Evolutionary conservation across 176 grass and related monocot species (phyloP).

Genomic region (Carex cristatella): DNA sequence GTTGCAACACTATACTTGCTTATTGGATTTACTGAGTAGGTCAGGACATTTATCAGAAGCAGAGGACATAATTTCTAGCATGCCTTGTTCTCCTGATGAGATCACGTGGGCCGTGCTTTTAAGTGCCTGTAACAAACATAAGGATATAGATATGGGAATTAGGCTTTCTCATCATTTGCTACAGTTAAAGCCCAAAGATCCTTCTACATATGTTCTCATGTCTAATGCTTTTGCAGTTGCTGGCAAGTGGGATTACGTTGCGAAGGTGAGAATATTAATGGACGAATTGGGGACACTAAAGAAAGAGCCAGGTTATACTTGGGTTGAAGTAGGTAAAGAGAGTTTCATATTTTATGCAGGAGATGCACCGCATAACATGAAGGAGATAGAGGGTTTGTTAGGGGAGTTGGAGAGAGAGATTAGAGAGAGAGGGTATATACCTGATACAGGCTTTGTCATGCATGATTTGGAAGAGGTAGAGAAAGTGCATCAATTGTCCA

Average conservation of each 20-base stretch:
- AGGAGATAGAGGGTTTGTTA: slow-evolving; percentile 58
- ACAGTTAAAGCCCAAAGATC: slow-evolving; percentile 48
- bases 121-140: slow-evolving; percentile 80
- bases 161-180: slow-evolving; percentile 61
- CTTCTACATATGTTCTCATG: slow-evolving; percentile 83
- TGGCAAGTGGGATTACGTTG: slow-evolving; percentile 60
- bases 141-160: slow-evolving; percentile 46
- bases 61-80: slow-evolving; percentile 52
- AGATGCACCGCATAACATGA: slow-evolving; percentile 43
- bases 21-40: slow-evolving; percentile 82
- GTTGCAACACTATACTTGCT: slow-evolving; percentile 82
- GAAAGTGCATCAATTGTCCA: slow-evolving; percentile 75
- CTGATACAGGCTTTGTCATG: slow-evolving; percentile 81
- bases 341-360: slow-evolving; percentile 58
- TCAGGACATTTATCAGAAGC: slow-evolving; percentile 70
- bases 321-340: slow-evolving; percentile 59
- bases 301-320: slow-evolving; percentile 72
- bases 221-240: slow-evolving; percentile 78
- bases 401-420: slow-evolving; percentile 45
- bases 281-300: slow-evolving; percentile 35
- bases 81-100: slow-evolving; percentile 75
- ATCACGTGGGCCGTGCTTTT: slow-evolving; percentile 60
- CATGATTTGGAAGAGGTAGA: slow-evolving; percentile 91
- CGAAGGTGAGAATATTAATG: slow-evolving; percentile 58
- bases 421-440: slow-evolving; percentile 67